A percentile compares a stretch with the other conserved stretches of the same genome.
Evolutionary conservation across 176 grass and related monocot species (phyloP).

Genomic region (Elaeis guineensis): DNA sequence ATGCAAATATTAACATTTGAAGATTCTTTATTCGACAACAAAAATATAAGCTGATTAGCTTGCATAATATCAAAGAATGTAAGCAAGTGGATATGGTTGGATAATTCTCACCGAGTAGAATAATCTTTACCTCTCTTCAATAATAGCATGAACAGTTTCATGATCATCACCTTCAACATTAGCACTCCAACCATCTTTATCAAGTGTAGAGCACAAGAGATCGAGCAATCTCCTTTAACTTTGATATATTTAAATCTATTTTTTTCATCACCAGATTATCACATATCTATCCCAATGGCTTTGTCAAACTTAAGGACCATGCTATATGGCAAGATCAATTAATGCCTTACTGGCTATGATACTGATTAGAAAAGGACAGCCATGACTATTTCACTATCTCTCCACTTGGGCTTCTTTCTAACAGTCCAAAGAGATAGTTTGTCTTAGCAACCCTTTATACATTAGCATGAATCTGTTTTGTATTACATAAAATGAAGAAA

Average conservation of each 20-base stretch:
- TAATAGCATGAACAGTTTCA: conserved; percentile 53
- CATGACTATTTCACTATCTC: conserved; percentile 59
- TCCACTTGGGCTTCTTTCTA: conserved; percentile 53
- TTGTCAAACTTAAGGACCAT: conserved; percentile 67
- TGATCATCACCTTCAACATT: conserved; percentile 50
- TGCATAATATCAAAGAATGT: conserved; percentile 56
- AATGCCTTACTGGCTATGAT: conserved; percentile 70
- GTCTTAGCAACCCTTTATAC: conserved; percentile 63
- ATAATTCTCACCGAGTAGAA: conserved; percentile 70
- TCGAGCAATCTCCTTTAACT: conserved; percentile 55
- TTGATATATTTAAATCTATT: conserved; percentile 47
- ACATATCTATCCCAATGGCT: conserved; percentile 37
- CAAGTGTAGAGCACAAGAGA: conserved; percentile 62
- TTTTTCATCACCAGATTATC: conserved; percentile 30
- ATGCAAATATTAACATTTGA: conserved; percentile 36
- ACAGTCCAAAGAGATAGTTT: conserved; percentile 59
- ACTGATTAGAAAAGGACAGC: conserved; percentile 59
- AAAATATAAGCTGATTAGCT: conserved; percentile 63
- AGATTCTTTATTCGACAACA: conserved; percentile 56
- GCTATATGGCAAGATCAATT: conserved; percentile 71
- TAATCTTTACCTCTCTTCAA: conserved; percentile 84
- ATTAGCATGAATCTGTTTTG: conserved; percentile 70
- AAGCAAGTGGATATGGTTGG: conserved; percentile 46
- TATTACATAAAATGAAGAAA: conserved; percentile 16
- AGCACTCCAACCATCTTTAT: conserved; percentile 44